phyloP scores from a whole-genome alignment of 495 filamentous ascomycete species.

The Hypoxylon cercidicola region DNA sequence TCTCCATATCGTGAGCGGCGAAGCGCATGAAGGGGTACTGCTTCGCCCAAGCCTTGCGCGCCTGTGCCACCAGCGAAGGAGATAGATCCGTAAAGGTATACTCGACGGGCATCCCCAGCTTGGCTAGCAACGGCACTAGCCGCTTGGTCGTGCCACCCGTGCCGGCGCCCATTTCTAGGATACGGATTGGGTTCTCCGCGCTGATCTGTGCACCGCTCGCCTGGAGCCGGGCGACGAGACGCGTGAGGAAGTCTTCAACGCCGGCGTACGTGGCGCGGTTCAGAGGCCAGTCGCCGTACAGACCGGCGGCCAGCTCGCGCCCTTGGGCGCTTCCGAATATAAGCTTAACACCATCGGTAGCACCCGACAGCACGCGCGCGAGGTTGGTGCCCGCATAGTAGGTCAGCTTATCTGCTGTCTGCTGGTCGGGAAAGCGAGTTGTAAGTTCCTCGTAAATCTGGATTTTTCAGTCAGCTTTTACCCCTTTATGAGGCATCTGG shows the following conservation, averaged over 20 bases:
- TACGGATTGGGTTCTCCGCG: slow-evolving; percentile 38
- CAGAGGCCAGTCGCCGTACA: slow-evolving; percentile 55
- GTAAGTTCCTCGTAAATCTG: slow-evolving; percentile 48
- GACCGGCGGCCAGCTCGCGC: slow-evolving; percentile 51
- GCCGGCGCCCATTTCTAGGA: slow-evolving; percentile 54
- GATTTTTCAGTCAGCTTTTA: background rate
- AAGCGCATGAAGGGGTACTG: slow-evolving; percentile 59
- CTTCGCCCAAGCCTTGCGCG: slow-evolving; percentile 40
- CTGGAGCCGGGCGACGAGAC: slow-evolving; percentile 39
- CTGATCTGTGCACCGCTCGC: background rate
- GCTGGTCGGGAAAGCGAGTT: slow-evolving; percentile 46
- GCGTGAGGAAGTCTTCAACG: slow-evolving; percentile 52
- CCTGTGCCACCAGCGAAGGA: slow-evolving; percentile 54
- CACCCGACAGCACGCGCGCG: slow-evolving; percentile 51
- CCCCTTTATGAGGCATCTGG: too few relatives aligned
- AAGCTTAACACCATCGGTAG: slow-evolving; percentile 53
- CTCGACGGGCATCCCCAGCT: slow-evolving; percentile 47
- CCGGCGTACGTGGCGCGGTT: slow-evolving; percentile 49
- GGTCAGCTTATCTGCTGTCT: slow-evolving; percentile 48
- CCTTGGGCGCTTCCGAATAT: slow-evolving; percentile 57
- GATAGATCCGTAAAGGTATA: slow-evolving; percentile 59
- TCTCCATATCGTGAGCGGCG: slow-evolving; percentile 56
- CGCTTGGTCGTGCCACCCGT: slow-evolving; percentile 50
- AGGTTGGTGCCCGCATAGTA: slow-evolving; percentile 51
- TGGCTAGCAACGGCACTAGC: slow-evolving; percentile 46